Evolutionary conservation across 345 rosid species (phyloP).

Genomic region (Heritiera fomes): DNA sequence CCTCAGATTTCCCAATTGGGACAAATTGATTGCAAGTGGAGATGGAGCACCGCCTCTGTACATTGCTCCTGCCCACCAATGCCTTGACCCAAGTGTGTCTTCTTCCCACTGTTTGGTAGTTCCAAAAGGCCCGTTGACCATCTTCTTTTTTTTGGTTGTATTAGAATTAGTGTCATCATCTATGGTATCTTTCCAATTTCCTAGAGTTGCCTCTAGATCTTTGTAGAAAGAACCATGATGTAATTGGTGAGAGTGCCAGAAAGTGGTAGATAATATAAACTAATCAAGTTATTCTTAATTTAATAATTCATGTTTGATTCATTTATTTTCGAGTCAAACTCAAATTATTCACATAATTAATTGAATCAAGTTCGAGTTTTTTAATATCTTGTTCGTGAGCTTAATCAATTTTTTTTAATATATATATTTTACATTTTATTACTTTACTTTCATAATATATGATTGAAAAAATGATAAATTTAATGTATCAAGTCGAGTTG

Average conservation of each 20-base stretch:
- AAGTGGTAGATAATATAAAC: neutral
- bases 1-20: constrained; percentile 6
- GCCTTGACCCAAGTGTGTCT: constrained; percentile 43
- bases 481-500: no score
- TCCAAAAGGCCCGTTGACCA: constrained; percentile 41
- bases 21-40: constrained; percentile 19
- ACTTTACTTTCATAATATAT: no score
- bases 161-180: constrained; percentile 49
- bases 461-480: no score
- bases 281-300: no score
- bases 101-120: constrained; percentile 48
- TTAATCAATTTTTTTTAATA: no score
- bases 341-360: no score
- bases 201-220: constrained; percentile 30
- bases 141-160: constrained; percentile 40
- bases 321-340: no score
- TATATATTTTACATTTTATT: no score
- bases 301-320: no score
- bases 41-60: neutral
- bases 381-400: no score
- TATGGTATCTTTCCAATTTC: constrained; percentile 26
- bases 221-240: constrained; percentile 25
- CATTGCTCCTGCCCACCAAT: constrained; percentile 47
- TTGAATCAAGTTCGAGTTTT: no score
- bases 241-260: constrained; percentile 33